These are phyloP conservation scores for Claviceps capensis DNA, from an alignment of 2,329 filamentous ascomycete species.

Conservation along the genomic window DNA sequence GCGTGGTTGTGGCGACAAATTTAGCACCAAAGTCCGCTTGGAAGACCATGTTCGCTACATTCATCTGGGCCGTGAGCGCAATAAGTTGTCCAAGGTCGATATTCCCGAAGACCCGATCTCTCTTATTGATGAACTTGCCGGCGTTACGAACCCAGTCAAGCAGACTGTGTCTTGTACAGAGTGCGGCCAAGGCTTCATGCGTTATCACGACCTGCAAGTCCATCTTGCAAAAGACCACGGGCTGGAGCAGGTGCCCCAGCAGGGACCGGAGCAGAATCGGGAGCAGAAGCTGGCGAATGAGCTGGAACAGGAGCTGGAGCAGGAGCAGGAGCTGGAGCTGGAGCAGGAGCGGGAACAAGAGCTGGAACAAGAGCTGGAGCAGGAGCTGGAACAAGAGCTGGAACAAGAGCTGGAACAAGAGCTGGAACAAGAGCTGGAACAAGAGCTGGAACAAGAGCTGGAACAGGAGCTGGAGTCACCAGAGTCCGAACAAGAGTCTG, in stretches of 20 bases:
- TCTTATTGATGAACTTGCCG: slow-evolving; percentile 30
- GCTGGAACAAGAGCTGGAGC: no score
- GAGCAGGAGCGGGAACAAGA: no score
- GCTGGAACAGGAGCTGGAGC: no score
- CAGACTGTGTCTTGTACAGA: slow-evolving; percentile 31
- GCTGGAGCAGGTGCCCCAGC: no score
- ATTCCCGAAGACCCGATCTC: slow-evolving; percentile 10
- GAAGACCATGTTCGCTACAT: slow-evolving; percentile 76
- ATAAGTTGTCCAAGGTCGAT: slow-evolving; percentile 15
- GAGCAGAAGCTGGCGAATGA: no score
- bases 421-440: no score
- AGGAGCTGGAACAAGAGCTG: no score
- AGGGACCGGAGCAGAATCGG: no score
- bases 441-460: no score
- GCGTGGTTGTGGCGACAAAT: slow-evolving; percentile 60
- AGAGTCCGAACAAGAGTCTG: neutral
- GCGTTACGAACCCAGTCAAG: slow-evolving; percentile 25
- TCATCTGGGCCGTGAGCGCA: slow-evolving; percentile 49
- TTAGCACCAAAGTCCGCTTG: slow-evolving; percentile 63
- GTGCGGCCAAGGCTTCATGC: slow-evolving; percentile 33
- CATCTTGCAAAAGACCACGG: slow-evolving; percentile 26
- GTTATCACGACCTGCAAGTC: slow-evolving; percentile 34
- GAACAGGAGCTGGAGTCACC: neutral
- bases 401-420: no score
- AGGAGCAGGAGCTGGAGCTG: no score